Percentiles rank a stretch among this genome's conserved stretches.
Conservation (phyloP, 441 rosid species). For the Pelargonium fulgidum region DNA sequence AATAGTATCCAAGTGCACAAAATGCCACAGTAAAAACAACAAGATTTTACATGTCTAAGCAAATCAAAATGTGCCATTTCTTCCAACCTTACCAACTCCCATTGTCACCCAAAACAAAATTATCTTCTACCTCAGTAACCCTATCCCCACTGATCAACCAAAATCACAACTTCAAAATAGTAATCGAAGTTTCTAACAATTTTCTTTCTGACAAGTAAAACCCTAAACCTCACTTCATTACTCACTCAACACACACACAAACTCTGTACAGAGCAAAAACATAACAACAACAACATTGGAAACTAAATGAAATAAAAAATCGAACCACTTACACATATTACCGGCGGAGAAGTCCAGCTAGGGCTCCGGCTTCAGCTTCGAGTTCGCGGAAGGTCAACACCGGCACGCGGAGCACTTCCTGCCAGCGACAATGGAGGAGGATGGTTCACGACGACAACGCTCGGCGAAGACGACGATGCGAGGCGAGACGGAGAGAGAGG, state of each 20-base stretch:
- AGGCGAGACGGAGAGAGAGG: too few relatives aligned
- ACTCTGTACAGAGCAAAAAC: neutral
- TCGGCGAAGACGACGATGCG: too few relatives aligned
- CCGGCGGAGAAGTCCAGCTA: too few relatives aligned
- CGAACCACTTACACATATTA: too few relatives aligned
- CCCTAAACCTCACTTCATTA: too few relatives aligned
- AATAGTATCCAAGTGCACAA: too few relatives aligned
- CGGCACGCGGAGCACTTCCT: too few relatives aligned
- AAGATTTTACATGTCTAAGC: neutral
- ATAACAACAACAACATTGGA: neutral
- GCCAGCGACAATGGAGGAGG: too few relatives aligned
- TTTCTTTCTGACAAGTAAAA: neutral
- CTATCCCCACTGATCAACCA: neutral
- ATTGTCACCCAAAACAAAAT: neutral
- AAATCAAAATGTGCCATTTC: neutral
- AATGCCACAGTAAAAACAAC: neutral
- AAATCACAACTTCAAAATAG: neutral
- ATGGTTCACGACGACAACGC: too few relatives aligned
- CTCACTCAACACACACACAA: neutral
- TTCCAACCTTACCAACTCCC: neutral
- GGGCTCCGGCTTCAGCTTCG: too few relatives aligned
- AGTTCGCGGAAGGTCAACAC: too few relatives aligned
- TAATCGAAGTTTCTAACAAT: neutral
- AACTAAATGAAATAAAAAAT: too few relatives aligned
- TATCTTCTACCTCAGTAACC: neutral